Percentiles rank a stretch among this genome's conserved stretches.
These are phyloP conservation scores for Paracamarosporium sp. DNA, from an alignment of 2,329 filamentous ascomycete genomes.

Conservation along the genomic window DNA sequence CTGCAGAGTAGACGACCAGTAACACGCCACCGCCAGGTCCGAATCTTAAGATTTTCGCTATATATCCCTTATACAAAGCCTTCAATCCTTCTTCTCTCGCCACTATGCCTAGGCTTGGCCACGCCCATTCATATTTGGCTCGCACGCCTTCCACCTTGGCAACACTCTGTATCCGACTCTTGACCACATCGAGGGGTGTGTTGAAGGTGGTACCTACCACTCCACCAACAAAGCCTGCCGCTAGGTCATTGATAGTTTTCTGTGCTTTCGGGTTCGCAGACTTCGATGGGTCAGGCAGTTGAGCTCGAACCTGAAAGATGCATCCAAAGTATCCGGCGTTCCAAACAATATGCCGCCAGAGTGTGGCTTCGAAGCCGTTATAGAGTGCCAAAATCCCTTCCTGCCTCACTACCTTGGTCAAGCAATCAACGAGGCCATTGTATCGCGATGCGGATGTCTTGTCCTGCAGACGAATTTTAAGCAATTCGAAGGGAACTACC, in stretches of 20 bases:
- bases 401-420: slow-evolving; percentile 31
- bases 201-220: slow-evolving; percentile 38
- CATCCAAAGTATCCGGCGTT: slow-evolving; percentile 43
- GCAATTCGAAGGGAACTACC: slow-evolving; percentile 39
- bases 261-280: slow-evolving; percentile 24
- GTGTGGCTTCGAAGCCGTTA: slow-evolving; percentile 40
- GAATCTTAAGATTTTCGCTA: slow-evolving; percentile 39
- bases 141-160: slow-evolving; percentile 31
- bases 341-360: slow-evolving; percentile 42
- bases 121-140: slow-evolving; percentile 38
- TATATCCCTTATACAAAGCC: slow-evolving; percentile 39
- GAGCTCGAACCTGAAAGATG: slow-evolving; percentile 36
- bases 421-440: slow-evolving; percentile 33
- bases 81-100: slow-evolving; percentile 35
- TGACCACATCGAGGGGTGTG: slow-evolving; percentile 40
- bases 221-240: slow-evolving; percentile 37
- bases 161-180: slow-evolving; percentile 41
- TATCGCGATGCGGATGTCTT: slow-evolving; percentile 35
- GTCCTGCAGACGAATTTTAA: slow-evolving; percentile 39
- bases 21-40: slow-evolving; percentile 38
- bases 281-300: slow-evolving; percentile 23
- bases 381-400: slow-evolving; percentile 36
- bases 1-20: slow-evolving; percentile 37
- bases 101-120: slow-evolving; percentile 34
- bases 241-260: slow-evolving; percentile 36